phyloP scores from a whole-genome alignment of 257 asterid genomes.

The Solanum bukasovii region DNA sequence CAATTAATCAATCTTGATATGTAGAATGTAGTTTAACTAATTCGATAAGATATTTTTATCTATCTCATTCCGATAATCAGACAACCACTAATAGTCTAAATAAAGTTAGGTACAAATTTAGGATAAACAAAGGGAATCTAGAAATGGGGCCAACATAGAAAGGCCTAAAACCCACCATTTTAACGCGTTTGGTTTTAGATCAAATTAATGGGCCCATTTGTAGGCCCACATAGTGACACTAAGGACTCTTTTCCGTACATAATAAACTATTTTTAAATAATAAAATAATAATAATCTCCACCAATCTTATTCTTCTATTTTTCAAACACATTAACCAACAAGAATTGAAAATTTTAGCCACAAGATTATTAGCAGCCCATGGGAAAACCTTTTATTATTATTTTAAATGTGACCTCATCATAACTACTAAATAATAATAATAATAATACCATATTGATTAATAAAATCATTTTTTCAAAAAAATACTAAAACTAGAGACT shows the following conservation, averaged over 20 bases:
- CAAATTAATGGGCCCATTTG: background rate
- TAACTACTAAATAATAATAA: background rate
- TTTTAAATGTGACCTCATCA: background rate
- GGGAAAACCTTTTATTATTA: background rate
- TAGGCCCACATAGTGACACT: background rate
- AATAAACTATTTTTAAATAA: background rate
- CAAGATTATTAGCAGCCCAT: background rate
- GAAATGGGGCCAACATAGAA: slow-evolving; percentile 14
- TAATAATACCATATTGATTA: background rate
- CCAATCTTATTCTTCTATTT: background rate
- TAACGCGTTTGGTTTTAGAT: slow-evolving; percentile 1
- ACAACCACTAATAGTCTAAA: background rate
- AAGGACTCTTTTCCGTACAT: slow-evolving; percentile 10
- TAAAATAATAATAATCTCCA: background rate
- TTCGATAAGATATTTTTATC: background rate
- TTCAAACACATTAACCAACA: background rate
- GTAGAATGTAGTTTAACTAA: background rate
- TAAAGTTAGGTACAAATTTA: background rate
- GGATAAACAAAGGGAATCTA: background rate
- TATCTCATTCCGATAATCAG: background rate
- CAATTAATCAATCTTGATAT: background rate
- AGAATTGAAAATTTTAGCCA: background rate
- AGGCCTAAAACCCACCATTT: slow-evolving; percentile 10
- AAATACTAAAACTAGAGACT: background rate
- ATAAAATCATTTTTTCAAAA: background rate